phyloP scores from a whole-genome alignment of 148 eudicot species.

The Fagopyrum tataricum region DNA sequence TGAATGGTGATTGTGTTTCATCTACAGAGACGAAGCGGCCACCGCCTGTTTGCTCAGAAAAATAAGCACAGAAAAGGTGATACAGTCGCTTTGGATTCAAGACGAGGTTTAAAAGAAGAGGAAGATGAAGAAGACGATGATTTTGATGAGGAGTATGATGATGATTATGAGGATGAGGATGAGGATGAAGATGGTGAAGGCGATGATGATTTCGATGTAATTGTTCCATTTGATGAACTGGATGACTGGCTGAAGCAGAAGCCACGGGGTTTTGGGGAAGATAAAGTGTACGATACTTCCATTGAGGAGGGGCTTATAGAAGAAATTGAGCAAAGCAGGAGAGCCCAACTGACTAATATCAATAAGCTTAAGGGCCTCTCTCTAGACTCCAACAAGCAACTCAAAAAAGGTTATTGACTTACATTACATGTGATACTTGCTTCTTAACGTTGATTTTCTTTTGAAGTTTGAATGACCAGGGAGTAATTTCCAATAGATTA shows the following conservation, averaged over 20 bases:
- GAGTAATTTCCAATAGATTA: background rate
- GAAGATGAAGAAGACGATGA: constrained; percentile 26
- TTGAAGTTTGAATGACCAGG: background rate
- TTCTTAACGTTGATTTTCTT: background rate
- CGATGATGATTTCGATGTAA: constrained; percentile 40
- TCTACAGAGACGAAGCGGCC: constrained; percentile 30
- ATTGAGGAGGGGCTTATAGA: constrained; percentile 71
- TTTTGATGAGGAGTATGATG: constrained; percentile 36
- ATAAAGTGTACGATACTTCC: constrained; percentile 76
- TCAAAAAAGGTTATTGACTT: background rate
- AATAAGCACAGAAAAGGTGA: constrained; percentile 28
- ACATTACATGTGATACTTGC: background rate
- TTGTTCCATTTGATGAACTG: constrained; percentile 45
- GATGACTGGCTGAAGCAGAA: constrained; percentile 47
- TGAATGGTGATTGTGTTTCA: constrained; percentile 15
- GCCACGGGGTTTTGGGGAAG: constrained; percentile 91
- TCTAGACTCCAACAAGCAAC: constrained; percentile 16
- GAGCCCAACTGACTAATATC: constrained; percentile 64
- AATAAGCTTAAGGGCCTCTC: constrained; percentile 56
- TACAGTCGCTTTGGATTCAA: constrained; percentile 18
- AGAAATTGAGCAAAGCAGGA: constrained; percentile 64
- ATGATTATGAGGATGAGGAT: constrained; percentile 22
- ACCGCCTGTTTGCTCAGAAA: constrained; percentile 26
- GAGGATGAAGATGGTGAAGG: constrained; percentile 23
- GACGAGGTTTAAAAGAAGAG: constrained; percentile 18